Evolutionary conservation across 441 rosid species (phyloP), one percentile per base, ranked within the genome.

Genomic region (Manihot esculenta): DNA sequence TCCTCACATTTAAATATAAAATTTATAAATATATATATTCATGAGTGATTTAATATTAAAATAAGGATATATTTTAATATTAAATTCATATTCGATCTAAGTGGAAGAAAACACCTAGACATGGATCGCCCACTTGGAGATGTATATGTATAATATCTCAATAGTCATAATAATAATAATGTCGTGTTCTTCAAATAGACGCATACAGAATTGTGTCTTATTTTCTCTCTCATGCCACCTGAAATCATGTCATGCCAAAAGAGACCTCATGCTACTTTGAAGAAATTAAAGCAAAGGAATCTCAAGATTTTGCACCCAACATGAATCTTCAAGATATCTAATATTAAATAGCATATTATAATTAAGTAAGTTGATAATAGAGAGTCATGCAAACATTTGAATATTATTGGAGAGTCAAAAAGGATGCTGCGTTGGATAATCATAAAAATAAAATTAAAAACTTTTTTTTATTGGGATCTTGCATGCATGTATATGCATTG

Each of bases 261-360:
- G 62, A 17, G 61, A 68, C 62, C 21, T 76, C 75, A 73, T 66
- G 71, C 68, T 77, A 53, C 72, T 74, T 58, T 53, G 53, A 50
- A 62, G 75, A 62, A n/a, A n/a, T n/a, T n/a, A n/a, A 72, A 74
- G 56, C 14, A 14, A 74, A 56, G 74, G 81, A 82, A 78, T 83
- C 80, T 59, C 60, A 73, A 77, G 86, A 83, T 82, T 68, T 85
- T 72, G 78, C 79, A 75, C 74, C 77, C 83, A 77, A 51, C 79
- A 76, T 78, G 86, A 74, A 84, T 77, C 89, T 85, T 72, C 50
- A 38, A 54, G 17, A 70, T 64, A 60, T 23, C 18, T 11, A n/a
- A 49, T 56, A 64, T 71, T 74, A 57, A 57, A 69, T 20, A 47
- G 62, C 71, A 38, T 64, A 44, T n/a, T 44, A 10, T 64, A 64